Conservation (phyloP, 768 basidiomycete genomes). For the Cyathus striatus region DNA sequence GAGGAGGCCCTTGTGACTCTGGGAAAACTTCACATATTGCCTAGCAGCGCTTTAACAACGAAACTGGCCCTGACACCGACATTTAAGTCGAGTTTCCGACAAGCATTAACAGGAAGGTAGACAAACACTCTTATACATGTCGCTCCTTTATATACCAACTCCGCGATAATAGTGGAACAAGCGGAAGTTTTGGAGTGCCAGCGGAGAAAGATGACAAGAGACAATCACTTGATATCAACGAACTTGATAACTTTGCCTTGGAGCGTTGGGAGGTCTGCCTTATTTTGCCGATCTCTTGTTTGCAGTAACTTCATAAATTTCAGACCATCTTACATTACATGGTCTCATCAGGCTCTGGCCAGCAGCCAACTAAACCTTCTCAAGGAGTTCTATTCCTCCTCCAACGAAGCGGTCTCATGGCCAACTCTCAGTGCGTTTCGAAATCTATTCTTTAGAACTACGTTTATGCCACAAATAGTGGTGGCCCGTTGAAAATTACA, state of each 20-base stretch:
- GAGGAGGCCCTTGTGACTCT: conserved; percentile 63
- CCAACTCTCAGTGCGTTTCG: conserved; percentile 47
- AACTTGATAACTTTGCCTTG: conserved; percentile 75
- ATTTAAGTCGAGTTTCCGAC: conserved; percentile 76
- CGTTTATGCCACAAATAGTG: too few relatives aligned
- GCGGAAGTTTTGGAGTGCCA: conserved; percentile 81
- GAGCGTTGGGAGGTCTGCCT: conserved; percentile 83
- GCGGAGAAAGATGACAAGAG: conserved; percentile 61
- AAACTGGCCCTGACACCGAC: conserved; percentile 67
- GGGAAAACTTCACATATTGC: conserved; percentile 63
- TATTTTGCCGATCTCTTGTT: too few relatives aligned
- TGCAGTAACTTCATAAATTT: conserved; percentile 5
- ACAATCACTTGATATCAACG: conserved; percentile 46
- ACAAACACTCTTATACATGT: too few relatives aligned
- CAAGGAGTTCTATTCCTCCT: conserved; percentile 82
- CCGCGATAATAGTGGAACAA: conserved; percentile 49
- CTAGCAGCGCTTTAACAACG: conserved; percentile 46
- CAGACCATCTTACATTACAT: conserved; percentile 97
- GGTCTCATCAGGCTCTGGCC: conserved; percentile 89
- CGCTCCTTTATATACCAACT: too few relatives aligned
- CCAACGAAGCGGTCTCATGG: conserved; percentile 84
- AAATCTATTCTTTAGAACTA: neutral
- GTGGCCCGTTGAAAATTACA: conserved; percentile 72
- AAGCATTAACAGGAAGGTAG: conserved; percentile 86
- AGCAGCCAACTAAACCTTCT: conserved; percentile 69